Evolutionary conservation across 1,284 basidiomycete genomes (phyloP).

Genomic region (Microbotryum saponariae): DNA sequence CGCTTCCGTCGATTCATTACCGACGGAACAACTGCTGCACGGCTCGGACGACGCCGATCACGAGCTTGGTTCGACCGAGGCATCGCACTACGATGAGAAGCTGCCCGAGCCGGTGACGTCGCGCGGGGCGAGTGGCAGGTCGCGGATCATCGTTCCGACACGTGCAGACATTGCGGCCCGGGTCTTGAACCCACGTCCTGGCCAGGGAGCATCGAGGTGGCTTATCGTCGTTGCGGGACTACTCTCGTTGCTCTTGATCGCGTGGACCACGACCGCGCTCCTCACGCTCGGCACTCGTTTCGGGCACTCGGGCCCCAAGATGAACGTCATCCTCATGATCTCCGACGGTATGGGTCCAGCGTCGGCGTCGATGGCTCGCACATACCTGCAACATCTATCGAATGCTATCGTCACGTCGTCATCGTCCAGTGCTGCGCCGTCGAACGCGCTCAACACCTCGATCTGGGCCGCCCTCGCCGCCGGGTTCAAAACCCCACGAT

Average conservation of each 20-base stretch:
- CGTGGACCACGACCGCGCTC: conserved; percentile 9
- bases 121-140: too few species aligned
- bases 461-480: conserved; percentile 12
- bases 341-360: conserved; percentile 41
- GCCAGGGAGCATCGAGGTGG: too few species aligned
- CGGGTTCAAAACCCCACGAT: conserved; percentile 6
- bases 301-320: conserved; percentile 11
- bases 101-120: too few species aligned
- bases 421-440: not conserved
- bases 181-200: too few species aligned
- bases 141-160: too few species aligned
- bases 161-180: too few species aligned
- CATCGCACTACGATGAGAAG: too few species aligned
- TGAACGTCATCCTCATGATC: conserved; percentile 43
- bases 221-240: not conserved
- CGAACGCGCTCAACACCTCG: conserved; percentile 10
- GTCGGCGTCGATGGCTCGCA: conserved; percentile 38
- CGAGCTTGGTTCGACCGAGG: too few species aligned
- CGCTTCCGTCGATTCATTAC: conserved; percentile 1
- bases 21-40: conserved; percentile 16
- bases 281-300: conserved; percentile 11
- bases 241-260: not conserved
- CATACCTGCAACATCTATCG: conserved; percentile 36
- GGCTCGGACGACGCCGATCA: too few species aligned
- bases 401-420: conserved; percentile 19